Evolutionary conservation across 2,329 filamentous ascomycete species (phyloP), one percentile per base, ranked within the genome.

Genomic region (Hypoxylon sp.): DNA sequence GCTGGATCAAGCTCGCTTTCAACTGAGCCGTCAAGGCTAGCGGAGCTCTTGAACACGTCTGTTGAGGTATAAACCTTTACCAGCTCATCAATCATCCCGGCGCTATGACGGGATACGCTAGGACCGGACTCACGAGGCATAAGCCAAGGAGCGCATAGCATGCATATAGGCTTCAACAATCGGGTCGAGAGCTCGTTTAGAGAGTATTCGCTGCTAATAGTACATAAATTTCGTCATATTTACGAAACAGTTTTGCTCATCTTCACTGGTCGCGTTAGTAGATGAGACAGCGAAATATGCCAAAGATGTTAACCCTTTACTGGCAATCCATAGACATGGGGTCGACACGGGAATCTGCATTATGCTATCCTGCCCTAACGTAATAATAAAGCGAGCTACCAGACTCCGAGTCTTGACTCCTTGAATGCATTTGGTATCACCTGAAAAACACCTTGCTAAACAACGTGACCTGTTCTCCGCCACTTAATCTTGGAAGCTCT

Each of bases 1-100:
- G 87, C 0, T 90, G 86, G 86, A 70, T 83, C 48, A 70, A 74
- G 20, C 69, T 80, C 20, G 75, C 75, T 10, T 65, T 71, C 21
- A 62, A 59, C 26, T 27, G 8, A 27, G 26, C 7, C 31, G 5
- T 17, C 1, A 3, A 35, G n/a, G 31, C 8, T 17, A 8, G n/a
- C 31, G n/a, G 9, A 15, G n/a, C n/a, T 13, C 31, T n/a, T 3
- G 31, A 35, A 8, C n/a, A 15, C 5, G 9, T 4, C 31, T 35
- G 5, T 5, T 7, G 11, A 40, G 18, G 8, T 40, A n/a, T n/a
- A n/a, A n/a, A n/a, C n/a, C n/a, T n/a, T n/a, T n/a, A 40, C 35
- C 35, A 10, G 21, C 13, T 1, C 21, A 13, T 20, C 13, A 21
- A 10, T 20, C 17, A 9, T 40, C 11, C 35, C 17, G 20, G 17